phyloP scores from a whole-genome alignment of 2,329 filamentous ascomycete genomes.

The Diaporthe velutina region DNA sequence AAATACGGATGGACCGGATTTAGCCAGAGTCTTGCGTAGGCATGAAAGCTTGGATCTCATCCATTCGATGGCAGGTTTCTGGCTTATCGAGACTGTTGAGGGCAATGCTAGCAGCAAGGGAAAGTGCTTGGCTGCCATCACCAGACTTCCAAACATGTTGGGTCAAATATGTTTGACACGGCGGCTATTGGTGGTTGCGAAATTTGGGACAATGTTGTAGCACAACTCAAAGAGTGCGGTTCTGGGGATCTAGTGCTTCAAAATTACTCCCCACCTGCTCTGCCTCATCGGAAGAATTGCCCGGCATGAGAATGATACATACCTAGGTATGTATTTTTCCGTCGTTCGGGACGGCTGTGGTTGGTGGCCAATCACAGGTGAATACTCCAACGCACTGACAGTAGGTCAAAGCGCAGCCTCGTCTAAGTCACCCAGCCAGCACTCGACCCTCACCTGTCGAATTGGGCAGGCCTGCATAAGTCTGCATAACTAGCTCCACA shows the following conservation, averaged over 20 bases:
- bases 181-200: neutral
- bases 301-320: neutral
- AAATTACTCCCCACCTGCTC: neutral
- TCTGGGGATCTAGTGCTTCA: neutral
- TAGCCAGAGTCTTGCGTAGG: neutral
- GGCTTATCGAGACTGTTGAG: neutral
- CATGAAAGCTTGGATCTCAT: neutral
- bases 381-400: neutral
- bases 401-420: neutral
- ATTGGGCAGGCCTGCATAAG: neutral
- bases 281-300: neutral
- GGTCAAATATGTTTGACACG: neutral
- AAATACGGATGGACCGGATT: neutral
- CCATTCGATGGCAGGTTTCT: no score
- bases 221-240: neutral
- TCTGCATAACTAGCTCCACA: neutral
- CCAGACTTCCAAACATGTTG: neutral
- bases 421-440: neutral
- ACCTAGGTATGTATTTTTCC: no score
- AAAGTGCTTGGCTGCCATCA: neutral
- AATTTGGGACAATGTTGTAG: neutral
- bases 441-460: neutral
- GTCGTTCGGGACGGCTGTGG: neutral
- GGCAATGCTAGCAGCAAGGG: no score
- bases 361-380: neutral